Percentiles rank a stretch among this genome's conserved stretches.
Conservation (phyloP, 2,329 filamentous ascomycete species). For the Aureobasidium pullulans region DNA sequence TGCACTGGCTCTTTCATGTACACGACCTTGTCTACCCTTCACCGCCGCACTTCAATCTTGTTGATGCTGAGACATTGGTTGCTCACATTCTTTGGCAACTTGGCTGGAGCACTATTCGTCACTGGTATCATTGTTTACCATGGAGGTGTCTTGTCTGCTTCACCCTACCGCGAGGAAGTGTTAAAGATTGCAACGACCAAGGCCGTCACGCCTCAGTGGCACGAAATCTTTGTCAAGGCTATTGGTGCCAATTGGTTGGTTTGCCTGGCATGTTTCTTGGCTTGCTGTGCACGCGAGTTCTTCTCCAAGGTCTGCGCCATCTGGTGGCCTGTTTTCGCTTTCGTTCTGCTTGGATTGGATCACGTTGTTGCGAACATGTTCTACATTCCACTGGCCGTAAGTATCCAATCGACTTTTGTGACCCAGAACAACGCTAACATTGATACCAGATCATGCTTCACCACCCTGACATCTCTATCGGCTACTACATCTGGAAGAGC, state of each 20-base stretch:
- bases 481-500: constrained; percentile 51
- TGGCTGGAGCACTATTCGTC: constrained; percentile 27
- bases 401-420: background rate
- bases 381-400: constrained; percentile 33
- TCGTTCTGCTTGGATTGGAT: constrained; percentile 41
- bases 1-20: constrained; percentile 31
- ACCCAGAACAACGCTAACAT: background rate
- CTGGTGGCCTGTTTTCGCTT: constrained; percentile 51
- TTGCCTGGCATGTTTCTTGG: constrained; percentile 45
- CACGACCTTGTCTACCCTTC: constrained; percentile 38
- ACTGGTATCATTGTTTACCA: constrained; percentile 26
- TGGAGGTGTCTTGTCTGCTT: constrained; percentile 26
- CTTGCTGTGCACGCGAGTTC: constrained; percentile 43
- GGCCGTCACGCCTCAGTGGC: constrained; percentile 41
- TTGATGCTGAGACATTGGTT: constrained; percentile 24
- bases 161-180: constrained; percentile 37
- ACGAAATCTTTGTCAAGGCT: constrained; percentile 47
- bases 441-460: constrained; percentile 37
- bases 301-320: constrained; percentile 48
- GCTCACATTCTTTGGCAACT: constrained; percentile 26
- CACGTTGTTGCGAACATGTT: constrained; percentile 54
- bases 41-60: constrained; percentile 29
- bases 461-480: constrained; percentile 37
- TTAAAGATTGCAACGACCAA: constrained; percentile 43
- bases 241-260: constrained; percentile 46